Conservation (phyloP, 176 grass and related monocot genomes). For the Juncus effusus region DNA sequence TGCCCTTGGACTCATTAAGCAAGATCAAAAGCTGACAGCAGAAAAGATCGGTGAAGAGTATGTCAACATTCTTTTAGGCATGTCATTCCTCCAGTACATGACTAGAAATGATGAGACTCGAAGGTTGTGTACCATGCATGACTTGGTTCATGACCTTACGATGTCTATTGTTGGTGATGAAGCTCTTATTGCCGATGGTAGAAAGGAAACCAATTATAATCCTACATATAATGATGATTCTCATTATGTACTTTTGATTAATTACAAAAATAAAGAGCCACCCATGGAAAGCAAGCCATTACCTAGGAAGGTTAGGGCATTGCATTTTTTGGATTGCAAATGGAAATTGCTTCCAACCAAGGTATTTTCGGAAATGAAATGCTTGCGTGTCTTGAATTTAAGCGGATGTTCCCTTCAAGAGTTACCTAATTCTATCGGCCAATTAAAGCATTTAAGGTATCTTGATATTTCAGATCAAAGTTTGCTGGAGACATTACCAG, state of each 20-base stretch:
- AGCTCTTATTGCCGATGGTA: background rate
- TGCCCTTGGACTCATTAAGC: slow-evolving; percentile 14
- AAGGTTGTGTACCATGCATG: slow-evolving; percentile 11
- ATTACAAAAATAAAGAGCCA: slow-evolving; percentile 2
- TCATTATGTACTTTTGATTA: slow-evolving; percentile 1
- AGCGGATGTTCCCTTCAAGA: background rate
- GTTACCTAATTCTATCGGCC: background rate
- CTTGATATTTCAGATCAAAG: slow-evolving; percentile 3
- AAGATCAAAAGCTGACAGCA: background rate
- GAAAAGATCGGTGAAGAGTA: slow-evolving; percentile 1
- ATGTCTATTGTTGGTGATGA: slow-evolving; percentile 2
- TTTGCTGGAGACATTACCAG: background rate
- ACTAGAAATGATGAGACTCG: background rate
- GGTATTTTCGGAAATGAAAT: slow-evolving; percentile 8
- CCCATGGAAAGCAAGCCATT: background rate
- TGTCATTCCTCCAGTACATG: slow-evolving; percentile 19
- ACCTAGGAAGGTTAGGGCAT: background rate
- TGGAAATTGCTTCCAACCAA: background rate
- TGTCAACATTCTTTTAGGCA: slow-evolving; percentile 1
- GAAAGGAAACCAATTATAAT: background rate
- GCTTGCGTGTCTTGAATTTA: slow-evolving; percentile 26
- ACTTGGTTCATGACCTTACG: slow-evolving; percentile 35
- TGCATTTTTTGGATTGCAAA: slow-evolving; percentile 3
- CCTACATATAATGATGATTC: background rate
- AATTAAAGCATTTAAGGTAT: slow-evolving; percentile 18